These are phyloP conservation scores for Russula lepida DNA, from an alignment of 768 basidiomycete species.

Conservation along the genomic window DNA sequence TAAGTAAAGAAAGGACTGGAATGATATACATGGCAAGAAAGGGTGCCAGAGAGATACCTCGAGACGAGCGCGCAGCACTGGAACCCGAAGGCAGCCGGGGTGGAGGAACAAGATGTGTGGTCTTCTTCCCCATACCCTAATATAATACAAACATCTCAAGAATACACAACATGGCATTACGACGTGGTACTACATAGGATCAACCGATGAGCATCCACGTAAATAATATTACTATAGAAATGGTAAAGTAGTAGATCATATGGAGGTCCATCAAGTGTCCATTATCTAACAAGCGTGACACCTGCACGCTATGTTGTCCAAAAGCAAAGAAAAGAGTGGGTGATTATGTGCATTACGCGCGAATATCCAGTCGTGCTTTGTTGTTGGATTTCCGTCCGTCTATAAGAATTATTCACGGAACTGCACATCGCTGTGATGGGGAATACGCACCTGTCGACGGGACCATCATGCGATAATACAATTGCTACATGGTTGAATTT, in stretches of 20 bases:
- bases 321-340: too few species aligned
- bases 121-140: too few species aligned
- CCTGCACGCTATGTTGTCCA: background rate
- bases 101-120: too few species aligned
- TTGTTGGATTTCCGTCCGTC: background rate
- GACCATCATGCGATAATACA: conserved; percentile 6
- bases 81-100: background rate
- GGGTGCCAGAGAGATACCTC: background rate
- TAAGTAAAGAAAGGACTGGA: conserved; percentile 8
- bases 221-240: too few species aligned
- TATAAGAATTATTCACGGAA: background rate
- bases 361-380: background rate
- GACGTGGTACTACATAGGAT: background rate
- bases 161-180: background rate
- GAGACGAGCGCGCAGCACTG: background rate
- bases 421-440: background rate
- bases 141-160: too few species aligned
- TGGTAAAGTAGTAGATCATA: background rate
- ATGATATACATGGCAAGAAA: background rate
- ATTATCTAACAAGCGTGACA: background rate
- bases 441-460: background rate
- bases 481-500: fast-evolving
- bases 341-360: background rate
- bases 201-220: too few species aligned
- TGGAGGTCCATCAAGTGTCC: too few species aligned